A percentile compares a stretch with the other conserved stretches of the same genome.
Conservation (phyloP, 257 asterid genomes). For the Solanum pinnatisectum region DNA sequence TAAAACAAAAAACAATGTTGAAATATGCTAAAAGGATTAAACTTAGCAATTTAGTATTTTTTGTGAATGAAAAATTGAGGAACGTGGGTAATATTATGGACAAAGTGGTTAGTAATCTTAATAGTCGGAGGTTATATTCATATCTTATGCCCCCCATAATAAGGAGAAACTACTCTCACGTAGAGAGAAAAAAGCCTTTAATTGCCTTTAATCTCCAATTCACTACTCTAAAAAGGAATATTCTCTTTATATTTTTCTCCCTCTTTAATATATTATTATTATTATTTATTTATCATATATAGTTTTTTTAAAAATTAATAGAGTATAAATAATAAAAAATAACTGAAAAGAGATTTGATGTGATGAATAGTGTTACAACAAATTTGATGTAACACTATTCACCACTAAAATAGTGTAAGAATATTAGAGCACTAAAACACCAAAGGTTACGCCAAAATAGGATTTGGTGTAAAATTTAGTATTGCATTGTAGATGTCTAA, state of each 20-base stretch:
- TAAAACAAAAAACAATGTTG: no score
- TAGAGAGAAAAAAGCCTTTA: neutral
- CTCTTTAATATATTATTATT: neutral
- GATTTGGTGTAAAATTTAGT: no score
- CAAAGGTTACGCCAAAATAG: neutral
- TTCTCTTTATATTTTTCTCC: neutral
- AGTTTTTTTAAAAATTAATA: no score
- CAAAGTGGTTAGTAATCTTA: neutral
- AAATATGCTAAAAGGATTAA: no score
- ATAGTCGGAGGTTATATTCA: neutral
- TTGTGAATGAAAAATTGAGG: no score
- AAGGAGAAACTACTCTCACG: neutral
- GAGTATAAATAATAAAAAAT: no score
- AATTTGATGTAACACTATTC: no score
- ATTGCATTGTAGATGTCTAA: no score
- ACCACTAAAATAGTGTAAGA: neutral
- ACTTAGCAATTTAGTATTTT: no score
- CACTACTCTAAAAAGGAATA: neutral
- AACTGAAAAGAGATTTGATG: neutral
- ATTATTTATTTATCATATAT: no score
- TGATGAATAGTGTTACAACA: neutral
- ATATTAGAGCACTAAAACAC: neutral
- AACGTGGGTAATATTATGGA: no score
- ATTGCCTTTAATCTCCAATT: no score
- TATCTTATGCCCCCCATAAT: neutral